Evolutionary conservation across 73 alveolate species (phyloP).

Genomic region (Paramecium sonneborni): DNA sequence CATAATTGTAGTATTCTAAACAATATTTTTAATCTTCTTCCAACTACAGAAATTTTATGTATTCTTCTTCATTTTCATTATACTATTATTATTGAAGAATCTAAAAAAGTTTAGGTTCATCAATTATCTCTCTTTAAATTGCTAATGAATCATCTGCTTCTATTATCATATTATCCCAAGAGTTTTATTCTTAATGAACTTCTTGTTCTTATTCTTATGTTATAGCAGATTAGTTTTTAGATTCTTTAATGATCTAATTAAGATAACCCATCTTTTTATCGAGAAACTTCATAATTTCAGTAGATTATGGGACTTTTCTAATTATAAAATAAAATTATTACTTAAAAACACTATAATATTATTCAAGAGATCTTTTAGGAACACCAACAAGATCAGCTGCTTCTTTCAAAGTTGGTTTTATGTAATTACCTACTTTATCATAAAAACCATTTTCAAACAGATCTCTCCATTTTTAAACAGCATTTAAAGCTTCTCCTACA

Average conservation of each 20-base stretch:
- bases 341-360: not conserved
- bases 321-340: not conserved
- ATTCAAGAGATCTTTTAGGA: not conserved
- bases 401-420: not conserved
- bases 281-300: not conserved
- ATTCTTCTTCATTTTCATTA: not conserved
- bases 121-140: not conserved
- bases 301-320: not conserved
- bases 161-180: constrained; percentile 31
- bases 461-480: constrained; percentile 9
- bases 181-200: not conserved
- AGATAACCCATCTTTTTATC: not conserved
- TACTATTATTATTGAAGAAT: not conserved
- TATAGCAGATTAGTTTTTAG: not conserved
- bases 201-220: not conserved
- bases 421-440: not conserved
- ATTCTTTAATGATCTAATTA: not conserved
- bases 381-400: not conserved
- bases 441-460: constrained; percentile 12
- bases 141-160: constrained; percentile 5
- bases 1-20: not conserved
- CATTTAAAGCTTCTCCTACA: constrained; percentile 9
- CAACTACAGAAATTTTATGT: not conserved
- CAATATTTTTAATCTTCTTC: not conserved
- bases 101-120: not conserved